Percentiles rank a stretch among this genome's conserved stretches.
Evolutionary conservation across 192 early-diverging fungal genomes (phyloP).

Genomic region (Cladochytrium replicatum): DNA sequence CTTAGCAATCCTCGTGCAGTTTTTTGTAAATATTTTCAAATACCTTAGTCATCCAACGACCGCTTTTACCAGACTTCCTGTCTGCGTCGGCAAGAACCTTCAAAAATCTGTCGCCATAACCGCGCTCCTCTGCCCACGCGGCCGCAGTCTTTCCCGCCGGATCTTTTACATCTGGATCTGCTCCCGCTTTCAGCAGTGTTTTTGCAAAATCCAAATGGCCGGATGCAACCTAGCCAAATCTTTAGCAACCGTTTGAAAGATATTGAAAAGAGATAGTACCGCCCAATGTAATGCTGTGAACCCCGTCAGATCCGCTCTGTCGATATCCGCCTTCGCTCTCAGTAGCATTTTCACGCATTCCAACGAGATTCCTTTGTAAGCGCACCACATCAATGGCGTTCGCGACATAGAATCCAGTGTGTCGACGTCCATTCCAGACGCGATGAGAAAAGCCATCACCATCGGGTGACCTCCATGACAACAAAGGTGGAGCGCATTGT

Average conservation of each 20-base stretch:
- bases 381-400: conserved; percentile 92
- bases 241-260: not conserved
- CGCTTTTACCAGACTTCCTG: not conserved
- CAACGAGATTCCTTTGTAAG: conserved; percentile 72
- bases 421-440: conserved; percentile 65
- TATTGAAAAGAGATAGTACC: conserved; percentile 29
- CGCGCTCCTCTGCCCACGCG: conserved; percentile 70
- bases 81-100: conserved; percentile 14
- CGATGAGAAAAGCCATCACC: conserved; percentile 64
- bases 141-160: conserved; percentile 66
- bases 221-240: conserved; percentile 25
- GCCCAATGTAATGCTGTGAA: conserved; percentile 90
- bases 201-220: conserved; percentile 41
- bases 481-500: conserved; percentile 81
- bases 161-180: conserved; percentile 53
- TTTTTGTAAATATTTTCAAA: conserved; percentile 16
- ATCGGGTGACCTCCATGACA: conserved; percentile 74
- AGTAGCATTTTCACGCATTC: conserved; percentile 61
- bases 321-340: conserved; percentile 55
- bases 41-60: not conserved
- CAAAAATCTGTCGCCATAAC: conserved; percentile 30
- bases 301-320: conserved; percentile 57
- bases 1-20: conserved; percentile 13
- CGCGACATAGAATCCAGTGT: conserved; percentile 61
- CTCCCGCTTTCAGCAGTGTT: conserved; percentile 66